Conservation (phyloP, 257 asterid genomes). For the Scutellaria minor region DNA sequence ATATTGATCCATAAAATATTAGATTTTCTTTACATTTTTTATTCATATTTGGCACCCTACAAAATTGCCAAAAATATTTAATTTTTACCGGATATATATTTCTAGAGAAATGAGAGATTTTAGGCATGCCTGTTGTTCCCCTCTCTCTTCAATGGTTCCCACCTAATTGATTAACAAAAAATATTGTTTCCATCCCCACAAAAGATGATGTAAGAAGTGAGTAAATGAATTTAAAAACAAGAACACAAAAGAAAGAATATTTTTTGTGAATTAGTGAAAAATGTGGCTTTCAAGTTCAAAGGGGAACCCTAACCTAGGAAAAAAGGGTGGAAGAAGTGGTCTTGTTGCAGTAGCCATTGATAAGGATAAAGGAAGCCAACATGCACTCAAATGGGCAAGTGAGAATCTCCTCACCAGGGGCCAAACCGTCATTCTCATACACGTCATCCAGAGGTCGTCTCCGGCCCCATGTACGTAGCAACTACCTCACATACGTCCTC, state of each 20-base stretch:
- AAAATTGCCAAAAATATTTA: neutral
- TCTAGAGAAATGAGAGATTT: slow-evolving; percentile 38
- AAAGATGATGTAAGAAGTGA: slow-evolving; percentile 20
- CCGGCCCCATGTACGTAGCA: slow-evolving; percentile 29
- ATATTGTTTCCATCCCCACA: slow-evolving; percentile 1
- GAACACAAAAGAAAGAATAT: neutral
- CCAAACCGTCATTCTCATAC: slow-evolving; percentile 82
- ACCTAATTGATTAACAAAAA: slow-evolving; percentile 31
- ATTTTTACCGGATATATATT: slow-evolving; percentile 14
- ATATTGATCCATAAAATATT: no score
- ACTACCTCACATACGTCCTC: neutral
- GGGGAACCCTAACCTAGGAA: slow-evolving; percentile 27
- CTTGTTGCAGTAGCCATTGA: slow-evolving; percentile 89
- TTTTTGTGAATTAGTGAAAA: slow-evolving; percentile 25
- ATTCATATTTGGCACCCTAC: neutral
- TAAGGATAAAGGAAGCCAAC: slow-evolving; percentile 83
- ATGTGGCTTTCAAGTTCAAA: slow-evolving; percentile 66
- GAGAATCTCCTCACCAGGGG: slow-evolving; percentile 74
- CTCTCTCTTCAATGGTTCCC: slow-evolving; percentile 36
- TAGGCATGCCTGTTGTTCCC: slow-evolving; percentile 38
- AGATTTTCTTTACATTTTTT: no score
- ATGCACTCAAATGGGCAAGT: slow-evolving; percentile 80
- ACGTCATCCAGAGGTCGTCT: slow-evolving; percentile 50
- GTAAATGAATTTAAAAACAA: neutral
- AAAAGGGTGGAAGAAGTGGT: slow-evolving; percentile 53